Evolutionary conservation across 2,329 filamentous ascomycete genomes (phyloP).

Genomic region (Cladosporium sp.): DNA sequence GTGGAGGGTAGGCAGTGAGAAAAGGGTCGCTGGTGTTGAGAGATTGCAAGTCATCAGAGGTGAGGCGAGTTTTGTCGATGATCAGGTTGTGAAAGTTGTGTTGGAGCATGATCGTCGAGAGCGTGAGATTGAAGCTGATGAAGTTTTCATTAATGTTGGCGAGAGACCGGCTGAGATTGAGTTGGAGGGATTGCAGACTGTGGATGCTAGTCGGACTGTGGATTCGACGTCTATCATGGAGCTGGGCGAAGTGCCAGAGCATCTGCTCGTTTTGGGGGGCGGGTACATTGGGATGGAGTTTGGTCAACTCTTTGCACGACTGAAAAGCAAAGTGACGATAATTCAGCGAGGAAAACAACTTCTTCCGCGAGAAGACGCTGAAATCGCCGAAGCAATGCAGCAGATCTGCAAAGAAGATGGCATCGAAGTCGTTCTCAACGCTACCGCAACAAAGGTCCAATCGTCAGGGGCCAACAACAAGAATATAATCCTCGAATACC

Average conservation of each 20-base stretch:
- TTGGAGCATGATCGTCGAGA: not conserved
- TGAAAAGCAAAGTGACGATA: slow-evolving; percentile 49
- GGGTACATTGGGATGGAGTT: slow-evolving; percentile 54
- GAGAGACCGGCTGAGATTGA: not conserved
- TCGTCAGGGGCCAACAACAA: slow-evolving; percentile 20
- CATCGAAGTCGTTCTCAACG: slow-evolving; percentile 40
- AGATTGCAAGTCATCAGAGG: slow-evolving; percentile 46
- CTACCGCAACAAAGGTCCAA: slow-evolving; percentile 24
- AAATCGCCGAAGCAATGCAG: slow-evolving; percentile 42
- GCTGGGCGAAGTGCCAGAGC: slow-evolving; percentile 42
- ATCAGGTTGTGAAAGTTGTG: slow-evolving; percentile 19
- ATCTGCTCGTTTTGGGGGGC: slow-evolving; percentile 51
- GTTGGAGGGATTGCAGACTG: slow-evolving; percentile 23
- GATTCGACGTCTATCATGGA: slow-evolving; percentile 49
- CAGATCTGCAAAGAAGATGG: slow-evolving; percentile 46
- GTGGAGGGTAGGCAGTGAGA: slow-evolving; percentile 48
- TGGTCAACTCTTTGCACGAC: slow-evolving; percentile 48
- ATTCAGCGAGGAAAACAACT: slow-evolving; percentile 35
- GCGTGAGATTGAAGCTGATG: not conserved
- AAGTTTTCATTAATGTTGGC: slow-evolving; percentile 3
- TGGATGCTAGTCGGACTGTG: slow-evolving; percentile 37
- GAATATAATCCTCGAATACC: slow-evolving; percentile 10
- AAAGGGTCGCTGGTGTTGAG: slow-evolving; percentile 35
- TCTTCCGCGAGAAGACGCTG: slow-evolving; percentile 45
- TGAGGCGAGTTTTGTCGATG: slow-evolving; percentile 41